Percentiles rank a stretch among this genome's conserved stretches.
phyloP scores from a whole-genome alignment of 768 basidiomycete genomes.

The Leucosporidium creatinivorum region DNA sequence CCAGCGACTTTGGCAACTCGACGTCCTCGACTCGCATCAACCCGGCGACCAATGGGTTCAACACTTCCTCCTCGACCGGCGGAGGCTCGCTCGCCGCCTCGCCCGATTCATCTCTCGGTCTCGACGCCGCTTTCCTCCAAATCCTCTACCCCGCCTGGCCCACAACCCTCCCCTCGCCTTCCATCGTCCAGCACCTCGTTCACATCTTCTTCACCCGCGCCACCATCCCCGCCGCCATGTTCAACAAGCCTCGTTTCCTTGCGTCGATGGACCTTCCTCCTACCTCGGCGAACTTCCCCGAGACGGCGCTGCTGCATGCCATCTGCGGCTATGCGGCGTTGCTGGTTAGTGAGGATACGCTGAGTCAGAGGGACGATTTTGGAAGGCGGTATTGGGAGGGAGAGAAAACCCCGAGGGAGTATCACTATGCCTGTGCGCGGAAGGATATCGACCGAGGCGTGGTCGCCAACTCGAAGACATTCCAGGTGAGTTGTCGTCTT shows the following conservation, averaged over 20 bases:
- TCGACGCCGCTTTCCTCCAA: conserved; percentile 11
- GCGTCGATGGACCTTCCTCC: conserved; percentile 6
- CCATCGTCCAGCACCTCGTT: conserved; percentile 20
- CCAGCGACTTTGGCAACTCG: neutral
- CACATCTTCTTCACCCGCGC: conserved; percentile 25
- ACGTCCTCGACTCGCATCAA: neutral
- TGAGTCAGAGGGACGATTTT: neutral
- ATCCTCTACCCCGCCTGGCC: conserved; percentile 27
- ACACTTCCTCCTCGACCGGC: neutral
- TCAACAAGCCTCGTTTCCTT: neutral
- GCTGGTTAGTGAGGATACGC: conserved; percentile 7
- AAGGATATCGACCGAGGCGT: conserved; percentile 1
- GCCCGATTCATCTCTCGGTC: conserved; percentile 13
- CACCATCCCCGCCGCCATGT: conserved; percentile 1
- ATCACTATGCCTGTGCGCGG: conserved; percentile 21
- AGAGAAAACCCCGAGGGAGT: conserved; percentile 9
- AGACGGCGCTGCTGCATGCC: conserved; percentile 25
- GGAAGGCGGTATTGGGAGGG: conserved; percentile 16
- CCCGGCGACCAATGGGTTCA: neutral
- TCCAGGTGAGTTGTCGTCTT: conserved; percentile 10
- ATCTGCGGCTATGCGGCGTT: conserved; percentile 21
- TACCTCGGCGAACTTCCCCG: conserved; percentile 12
- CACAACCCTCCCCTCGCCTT: conserved; percentile 10
- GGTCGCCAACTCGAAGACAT: neutral
- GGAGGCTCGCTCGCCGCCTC: conserved; percentile 4